A percentile compares a stretch with the other conserved stretches of the same genome.
Conservation (phyloP, 192 early-diverging fungal genomes). For the Entrophospora sp. region DNA sequence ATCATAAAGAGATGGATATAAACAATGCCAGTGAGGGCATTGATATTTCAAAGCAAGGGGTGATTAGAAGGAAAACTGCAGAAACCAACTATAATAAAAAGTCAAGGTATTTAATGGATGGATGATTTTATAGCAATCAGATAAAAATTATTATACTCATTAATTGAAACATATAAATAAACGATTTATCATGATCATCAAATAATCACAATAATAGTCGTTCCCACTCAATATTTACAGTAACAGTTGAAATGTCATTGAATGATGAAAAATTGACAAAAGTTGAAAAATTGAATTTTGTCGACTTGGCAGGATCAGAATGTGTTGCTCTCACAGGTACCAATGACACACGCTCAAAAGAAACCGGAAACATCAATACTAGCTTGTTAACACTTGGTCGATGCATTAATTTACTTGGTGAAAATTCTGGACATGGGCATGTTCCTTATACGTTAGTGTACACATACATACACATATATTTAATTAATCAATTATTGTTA, state of each 20-base stretch:
- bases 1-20: constrained; percentile 71
- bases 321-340: constrained; percentile 87
- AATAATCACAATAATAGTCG: constrained; percentile 54
- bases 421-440: constrained; percentile 55
- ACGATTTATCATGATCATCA: background rate
- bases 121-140: background rate
- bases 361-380: too few species aligned
- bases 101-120: constrained; percentile 54
- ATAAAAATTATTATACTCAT: background rate
- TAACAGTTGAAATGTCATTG: constrained; percentile 71
- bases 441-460: too few species aligned
- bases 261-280: constrained; percentile 81
- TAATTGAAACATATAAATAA: background rate
- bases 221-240: constrained; percentile 89
- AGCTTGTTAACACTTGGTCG: too few species aligned
- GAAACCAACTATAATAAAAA: constrained; percentile 83
- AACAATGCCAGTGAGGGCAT: constrained; percentile 69
- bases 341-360: constrained; percentile 66
- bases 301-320: constrained; percentile 93
- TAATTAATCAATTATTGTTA: background rate
- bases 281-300: constrained; percentile 89
- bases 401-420: too few species aligned
- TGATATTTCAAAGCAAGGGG: constrained; percentile 58
- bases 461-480: constrained; percentile 43
- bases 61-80: constrained; percentile 68